These are phyloP conservation scores for Diaporthe amygdali DNA, from an alignment of 2,329 filamentous ascomycete species.

Conservation along the genomic window DNA sequence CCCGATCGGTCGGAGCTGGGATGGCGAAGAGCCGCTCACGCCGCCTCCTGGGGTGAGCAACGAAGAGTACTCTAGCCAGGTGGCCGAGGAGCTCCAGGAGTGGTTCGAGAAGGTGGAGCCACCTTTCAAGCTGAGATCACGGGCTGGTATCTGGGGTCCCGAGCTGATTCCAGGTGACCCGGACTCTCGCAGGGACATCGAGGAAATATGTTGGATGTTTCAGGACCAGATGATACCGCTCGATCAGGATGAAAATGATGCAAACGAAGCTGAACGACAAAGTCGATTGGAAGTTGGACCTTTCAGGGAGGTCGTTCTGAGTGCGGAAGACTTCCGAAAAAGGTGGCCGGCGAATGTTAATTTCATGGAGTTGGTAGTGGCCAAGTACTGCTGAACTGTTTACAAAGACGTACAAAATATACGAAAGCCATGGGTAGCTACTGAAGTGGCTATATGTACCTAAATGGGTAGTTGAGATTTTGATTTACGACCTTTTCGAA, in stretches of 20 bases:
- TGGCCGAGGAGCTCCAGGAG: background rate
- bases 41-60: background rate
- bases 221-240: conserved; percentile 11
- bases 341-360: conserved; percentile 5
- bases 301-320: background rate
- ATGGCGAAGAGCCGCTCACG: background rate
- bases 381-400: background rate
- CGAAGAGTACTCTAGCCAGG: background rate
- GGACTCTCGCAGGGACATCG: background rate
- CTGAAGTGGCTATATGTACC: background rate
- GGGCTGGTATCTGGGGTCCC: background rate
- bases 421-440: too few species aligned
- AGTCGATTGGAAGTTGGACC: background rate
- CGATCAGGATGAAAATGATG: background rate
- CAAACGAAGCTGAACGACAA: background rate
- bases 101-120: conserved; percentile 6
- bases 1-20: background rate
- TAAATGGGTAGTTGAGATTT: background rate
- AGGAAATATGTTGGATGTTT: conserved; percentile 9
- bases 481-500: background rate
- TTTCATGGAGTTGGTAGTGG: conserved; percentile 6
- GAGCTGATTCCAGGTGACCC: background rate
- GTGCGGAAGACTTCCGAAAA: background rate
- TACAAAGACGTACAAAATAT: too few species aligned
- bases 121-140: background rate